phyloP scores from a whole-genome alignment of 2,329 filamentous ascomycete genomes.

The Chaetothyriales sp. region DNA sequence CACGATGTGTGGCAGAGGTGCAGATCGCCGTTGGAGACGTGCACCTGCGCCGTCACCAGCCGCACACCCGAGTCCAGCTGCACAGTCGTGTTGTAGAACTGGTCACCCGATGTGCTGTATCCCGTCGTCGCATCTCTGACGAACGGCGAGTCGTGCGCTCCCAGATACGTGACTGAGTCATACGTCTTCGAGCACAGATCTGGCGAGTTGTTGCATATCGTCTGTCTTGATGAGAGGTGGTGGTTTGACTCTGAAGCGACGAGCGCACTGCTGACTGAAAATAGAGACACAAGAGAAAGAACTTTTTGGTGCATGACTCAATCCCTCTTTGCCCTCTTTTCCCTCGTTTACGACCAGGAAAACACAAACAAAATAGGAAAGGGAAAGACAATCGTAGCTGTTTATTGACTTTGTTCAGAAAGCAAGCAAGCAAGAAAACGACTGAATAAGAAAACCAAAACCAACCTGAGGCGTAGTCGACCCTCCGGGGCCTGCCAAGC shows the following conservation, averaged over 20 bases:
- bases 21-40: constrained; percentile 45
- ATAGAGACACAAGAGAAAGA: neutral
- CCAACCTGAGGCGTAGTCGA: no score
- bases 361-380: no score
- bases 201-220: constrained; percentile 70
- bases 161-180: constrained; percentile 63
- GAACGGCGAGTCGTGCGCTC: constrained; percentile 63
- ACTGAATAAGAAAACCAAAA: no score
- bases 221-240: constrained; percentile 11
- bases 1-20: constrained; percentile 60
- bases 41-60: constrained; percentile 58
- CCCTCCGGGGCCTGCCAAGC: no score
- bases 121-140: constrained; percentile 49
- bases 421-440: no score
- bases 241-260: neutral
- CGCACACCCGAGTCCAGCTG: constrained; percentile 60
- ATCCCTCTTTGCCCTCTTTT: neutral
- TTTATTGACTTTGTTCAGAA: no score
- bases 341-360: no score
- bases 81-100: constrained; percentile 55
- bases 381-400: no score
- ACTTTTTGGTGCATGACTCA: neutral
- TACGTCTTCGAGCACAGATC: constrained; percentile 57
- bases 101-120: constrained; percentile 55
- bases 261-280: neutral